Base-by-base conservation (phyloP, 305 asterid species). In the Ruellia speciosa region DNA sequence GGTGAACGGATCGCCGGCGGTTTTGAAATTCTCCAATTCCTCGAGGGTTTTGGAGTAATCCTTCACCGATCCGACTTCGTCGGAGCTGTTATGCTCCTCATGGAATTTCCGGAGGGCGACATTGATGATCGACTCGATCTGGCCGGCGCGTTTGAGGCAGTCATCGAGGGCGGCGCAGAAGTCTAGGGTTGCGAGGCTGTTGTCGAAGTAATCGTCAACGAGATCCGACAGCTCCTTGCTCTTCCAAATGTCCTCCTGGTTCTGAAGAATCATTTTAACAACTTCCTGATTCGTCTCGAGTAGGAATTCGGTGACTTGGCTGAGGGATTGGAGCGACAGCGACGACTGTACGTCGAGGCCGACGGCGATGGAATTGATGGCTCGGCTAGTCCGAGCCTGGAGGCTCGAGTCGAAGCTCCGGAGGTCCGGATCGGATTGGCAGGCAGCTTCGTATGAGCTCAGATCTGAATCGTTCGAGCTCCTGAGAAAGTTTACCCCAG, bases 131-230 rank as follows among this genome's bases (percentile, higher is more conserved):
- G 73, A 66, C 46, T 54, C 87, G 75, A 64, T 63, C 17, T 11
- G 85, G 52, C 73, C 85, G 64, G 82, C 83, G 53, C 80, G 78
- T 48, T 67, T 67, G 5, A 87, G 79, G 59, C 86, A n/a, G n/a
- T 81, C 5, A 79, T 87, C 95, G 45, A 87, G 90, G 12, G 88
- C 69, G 14, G 85, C 60, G 72, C 94, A 86, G 58, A 90, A 87
- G 70, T 87, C 92, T 52, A 87, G 48, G 62, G 86, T 90, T 24
- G 75, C 69, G 13, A 81, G 82, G 59, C 97, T 90, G 72, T 70
- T 82, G 7, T 77, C 79, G 69, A 90, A 86, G 75, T 86, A 90
- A 65, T 87, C 96, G 56, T 90, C 79, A 56, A 90, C 97, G 56
- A 90, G 81, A 68, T 81, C 87, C 47, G 77, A 83, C 5, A 90